phyloP scores from a whole-genome alignment of 345 rosid genomes.

The Eucalyptus sideroxylon region DNA sequence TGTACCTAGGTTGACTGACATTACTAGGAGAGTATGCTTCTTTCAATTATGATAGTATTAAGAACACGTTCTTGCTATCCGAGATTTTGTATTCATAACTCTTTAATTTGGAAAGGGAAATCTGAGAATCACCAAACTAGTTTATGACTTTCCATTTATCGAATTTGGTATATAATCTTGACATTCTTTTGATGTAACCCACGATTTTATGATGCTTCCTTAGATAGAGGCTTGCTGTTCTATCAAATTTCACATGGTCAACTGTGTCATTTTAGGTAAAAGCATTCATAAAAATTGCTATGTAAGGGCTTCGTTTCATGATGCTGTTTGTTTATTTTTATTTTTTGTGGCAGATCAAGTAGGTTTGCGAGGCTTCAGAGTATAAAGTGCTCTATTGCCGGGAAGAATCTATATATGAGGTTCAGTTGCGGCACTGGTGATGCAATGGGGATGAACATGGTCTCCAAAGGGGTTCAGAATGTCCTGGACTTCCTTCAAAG shows the following conservation, averaged over 20 bases:
- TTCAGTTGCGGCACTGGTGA: conserved; percentile 74
- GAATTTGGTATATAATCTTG: neutral
- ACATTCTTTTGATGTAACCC: neutral
- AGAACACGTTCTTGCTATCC: neutral
- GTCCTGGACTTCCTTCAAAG: conserved; percentile 56
- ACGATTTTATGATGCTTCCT: neutral
- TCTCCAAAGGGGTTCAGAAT: conserved; percentile 81
- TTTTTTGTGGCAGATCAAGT: conserved; percentile 40
- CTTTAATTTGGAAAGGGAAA: neutral
- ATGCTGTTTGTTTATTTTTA: neutral
- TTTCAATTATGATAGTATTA: neutral
- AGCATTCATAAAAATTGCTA: neutral
- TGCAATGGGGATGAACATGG: conserved; percentile 97
- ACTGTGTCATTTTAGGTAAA: neutral
- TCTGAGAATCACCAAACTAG: neutral
- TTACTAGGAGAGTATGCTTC: neutral
- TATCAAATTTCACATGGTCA: neutral
- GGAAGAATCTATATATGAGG: conserved; percentile 61
- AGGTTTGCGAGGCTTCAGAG: conserved; percentile 59
- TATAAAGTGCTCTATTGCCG: conserved; percentile 46
- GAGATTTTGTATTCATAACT: neutral
- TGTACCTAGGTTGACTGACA: neutral
- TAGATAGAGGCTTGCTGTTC: neutral
- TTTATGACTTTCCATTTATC: neutral
- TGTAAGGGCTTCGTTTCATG: neutral